These are phyloP conservation scores for Podila clonocystis DNA, from an alignment of 192 early-diverging fungal genomes.

Conservation along the genomic window DNA sequence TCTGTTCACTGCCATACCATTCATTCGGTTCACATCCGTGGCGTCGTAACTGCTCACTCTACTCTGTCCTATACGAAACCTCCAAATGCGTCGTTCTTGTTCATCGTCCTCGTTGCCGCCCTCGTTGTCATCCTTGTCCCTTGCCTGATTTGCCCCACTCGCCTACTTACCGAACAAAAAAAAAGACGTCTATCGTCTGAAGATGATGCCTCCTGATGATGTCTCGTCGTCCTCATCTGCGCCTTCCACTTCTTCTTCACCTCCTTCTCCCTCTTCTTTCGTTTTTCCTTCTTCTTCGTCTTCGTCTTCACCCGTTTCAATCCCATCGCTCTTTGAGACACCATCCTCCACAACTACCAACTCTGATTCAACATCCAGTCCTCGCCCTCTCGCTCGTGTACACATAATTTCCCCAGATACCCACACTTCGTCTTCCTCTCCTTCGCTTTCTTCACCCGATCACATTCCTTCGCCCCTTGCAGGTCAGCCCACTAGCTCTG, in stretches of 20 bases:
- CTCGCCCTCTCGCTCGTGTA: neutral
- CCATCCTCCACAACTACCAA: neutral
- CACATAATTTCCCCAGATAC: no score
- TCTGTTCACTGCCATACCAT: no score
- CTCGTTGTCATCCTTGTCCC: neutral
- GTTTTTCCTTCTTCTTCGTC: conserved; percentile 3
- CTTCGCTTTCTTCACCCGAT: neutral
- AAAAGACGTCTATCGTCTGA: neutral
- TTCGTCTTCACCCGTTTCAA: conserved; percentile 10
- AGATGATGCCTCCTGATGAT: conserved; percentile 38
- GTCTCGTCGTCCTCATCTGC: conserved; percentile 18
- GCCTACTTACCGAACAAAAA: neutral
- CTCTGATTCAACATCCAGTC: conserved; percentile 1
- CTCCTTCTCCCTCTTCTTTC: conserved; percentile 6
- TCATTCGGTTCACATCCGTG: neutral
- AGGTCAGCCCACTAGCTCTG: neutral
- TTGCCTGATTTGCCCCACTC: neutral
- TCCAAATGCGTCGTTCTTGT: neutral
- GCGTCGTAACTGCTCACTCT: neutral
- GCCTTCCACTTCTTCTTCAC: conserved; percentile 6
- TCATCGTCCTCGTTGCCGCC: neutral
- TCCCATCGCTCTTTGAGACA: conserved; percentile 1
- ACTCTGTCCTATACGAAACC: neutral
- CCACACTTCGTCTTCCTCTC: neutral
- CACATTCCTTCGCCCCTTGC: conserved; percentile 18